These are phyloP conservation scores for Cystobasidium tubakii DNA, from an alignment of 768 basidiomycete genomes.

Conservation along the genomic window DNA sequence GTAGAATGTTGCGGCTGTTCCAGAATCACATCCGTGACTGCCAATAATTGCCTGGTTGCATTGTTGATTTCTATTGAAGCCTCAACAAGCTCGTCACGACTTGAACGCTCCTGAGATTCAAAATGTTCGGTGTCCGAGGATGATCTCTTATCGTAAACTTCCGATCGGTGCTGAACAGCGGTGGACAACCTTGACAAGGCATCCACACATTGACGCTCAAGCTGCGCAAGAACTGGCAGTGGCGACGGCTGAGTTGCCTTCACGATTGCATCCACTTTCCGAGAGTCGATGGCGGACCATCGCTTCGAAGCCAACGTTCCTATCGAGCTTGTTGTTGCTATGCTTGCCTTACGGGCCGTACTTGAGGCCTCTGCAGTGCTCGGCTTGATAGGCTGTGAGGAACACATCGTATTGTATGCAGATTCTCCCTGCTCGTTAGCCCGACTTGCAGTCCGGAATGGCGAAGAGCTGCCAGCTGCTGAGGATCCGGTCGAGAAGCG, in stretches of 20 bases:
- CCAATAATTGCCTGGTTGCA: conserved; percentile 47
- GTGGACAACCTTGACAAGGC: conserved; percentile 8
- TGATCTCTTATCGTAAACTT: neutral
- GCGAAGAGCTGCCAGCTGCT: neutral
- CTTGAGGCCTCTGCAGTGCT: neutral
- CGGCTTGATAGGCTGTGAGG: neutral
- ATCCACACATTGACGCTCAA: neutral
- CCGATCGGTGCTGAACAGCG: conserved; percentile 21
- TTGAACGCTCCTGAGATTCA: neutral
- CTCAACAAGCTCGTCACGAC: conserved; percentile 16
- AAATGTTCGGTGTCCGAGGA: neutral
- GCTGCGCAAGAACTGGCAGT: neutral
- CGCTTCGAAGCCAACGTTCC: neutral
- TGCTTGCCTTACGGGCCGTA: conserved; percentile 12
- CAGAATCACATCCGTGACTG: conserved; percentile 43
- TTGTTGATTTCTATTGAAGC: conserved; percentile 41
- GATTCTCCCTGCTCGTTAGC: neutral
- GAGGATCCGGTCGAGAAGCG: neutral
- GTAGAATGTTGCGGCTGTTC: conserved; percentile 36
- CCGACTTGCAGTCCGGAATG: neutral
- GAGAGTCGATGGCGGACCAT: neutral
- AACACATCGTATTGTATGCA: neutral
- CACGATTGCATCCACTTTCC: neutral
- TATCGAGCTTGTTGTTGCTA: neutral
- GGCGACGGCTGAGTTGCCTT: neutral